Conservation (phyloP, 352 stramenopile genomes). For the Globisporangium acanthophoron region DNA sequence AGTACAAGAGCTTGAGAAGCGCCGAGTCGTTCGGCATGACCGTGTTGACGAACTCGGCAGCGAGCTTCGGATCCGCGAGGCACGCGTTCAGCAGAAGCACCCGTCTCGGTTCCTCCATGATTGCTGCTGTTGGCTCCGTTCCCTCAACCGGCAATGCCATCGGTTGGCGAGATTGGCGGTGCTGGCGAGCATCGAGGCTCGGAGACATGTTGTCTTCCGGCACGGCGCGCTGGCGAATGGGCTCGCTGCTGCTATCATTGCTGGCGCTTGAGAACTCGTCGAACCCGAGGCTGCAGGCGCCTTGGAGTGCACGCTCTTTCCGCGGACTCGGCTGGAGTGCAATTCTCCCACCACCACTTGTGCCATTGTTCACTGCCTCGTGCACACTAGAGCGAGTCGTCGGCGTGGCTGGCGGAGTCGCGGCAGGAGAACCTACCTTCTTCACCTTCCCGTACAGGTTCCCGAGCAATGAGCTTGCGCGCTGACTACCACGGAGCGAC, state of each 20-base stretch:
- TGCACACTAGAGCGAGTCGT: neutral
- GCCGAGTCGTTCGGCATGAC: conserved; percentile 26
- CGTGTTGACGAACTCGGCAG: conserved; percentile 35
- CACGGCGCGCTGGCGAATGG: neutral
- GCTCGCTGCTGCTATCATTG: too few species aligned
- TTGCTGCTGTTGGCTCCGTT: neutral
- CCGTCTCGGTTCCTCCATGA: neutral
- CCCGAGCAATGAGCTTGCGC: conserved; percentile 6
- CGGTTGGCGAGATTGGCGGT: neutral
- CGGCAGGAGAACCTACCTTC: conserved; percentile 2
- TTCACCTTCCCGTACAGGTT: conserved; percentile 13
- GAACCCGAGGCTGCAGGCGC: conserved; percentile 17
- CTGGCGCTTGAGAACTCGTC: conserved; percentile 20
- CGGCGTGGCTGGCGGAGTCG: conserved; percentile 2
- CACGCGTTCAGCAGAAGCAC: conserved; percentile 28
- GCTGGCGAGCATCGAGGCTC: neutral
- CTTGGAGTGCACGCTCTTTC: neutral
- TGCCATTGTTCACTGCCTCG: neutral
- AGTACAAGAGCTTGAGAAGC: conserved; percentile 31
- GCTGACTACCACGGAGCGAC: conserved; percentile 3
- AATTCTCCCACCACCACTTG: neutral
- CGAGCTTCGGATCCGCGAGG: conserved; percentile 34
- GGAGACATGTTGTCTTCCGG: neutral
- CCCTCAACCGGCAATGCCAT: neutral
- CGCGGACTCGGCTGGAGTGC: conserved; percentile 18